Conservation (phyloP, 2,329 filamentous ascomycete species). For the Calonectria leucothoes region DNA sequence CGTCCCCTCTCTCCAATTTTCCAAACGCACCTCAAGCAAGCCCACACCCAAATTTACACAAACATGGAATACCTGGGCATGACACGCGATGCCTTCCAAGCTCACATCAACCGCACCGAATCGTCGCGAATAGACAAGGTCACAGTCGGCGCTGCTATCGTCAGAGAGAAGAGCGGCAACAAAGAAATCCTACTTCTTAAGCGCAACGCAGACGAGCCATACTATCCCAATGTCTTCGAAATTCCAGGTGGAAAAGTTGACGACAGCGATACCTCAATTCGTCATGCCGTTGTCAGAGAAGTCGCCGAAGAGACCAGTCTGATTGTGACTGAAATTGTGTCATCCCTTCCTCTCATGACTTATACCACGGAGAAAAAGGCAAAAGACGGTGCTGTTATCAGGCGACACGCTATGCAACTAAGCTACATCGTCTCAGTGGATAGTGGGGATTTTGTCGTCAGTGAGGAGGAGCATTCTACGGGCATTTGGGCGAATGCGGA, state of each 20-base stretch:
- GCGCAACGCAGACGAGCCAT: not conserved
- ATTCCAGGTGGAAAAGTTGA: not conserved
- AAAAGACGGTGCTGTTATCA: not conserved
- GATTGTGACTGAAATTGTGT: not conserved
- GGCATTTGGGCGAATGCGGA: not conserved
- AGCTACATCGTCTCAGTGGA: not conserved
- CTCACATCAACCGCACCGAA: not conserved
- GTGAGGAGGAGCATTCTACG: not conserved
- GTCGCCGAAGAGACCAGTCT: not conserved
- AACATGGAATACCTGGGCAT: not conserved
- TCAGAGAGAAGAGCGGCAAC: not conserved
- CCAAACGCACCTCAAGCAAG: not conserved
- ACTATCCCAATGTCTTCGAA: not conserved
- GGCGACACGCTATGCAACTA: not conserved
- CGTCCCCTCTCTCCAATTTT: too few relatives aligned
- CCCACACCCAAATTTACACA: not conserved
- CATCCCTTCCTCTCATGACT: not conserved
- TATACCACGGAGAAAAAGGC: not conserved
- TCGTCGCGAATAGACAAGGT: not conserved
- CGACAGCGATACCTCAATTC: not conserved
- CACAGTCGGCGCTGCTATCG: not conserved
- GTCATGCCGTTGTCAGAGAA: not conserved
- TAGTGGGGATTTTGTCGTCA: not conserved
- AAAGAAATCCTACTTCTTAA: not conserved
- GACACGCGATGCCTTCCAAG: not conserved